Base-by-base conservation (phyloP, 768 basidiomycete species). In the Kwoniella newhampshirensis region DNA sequence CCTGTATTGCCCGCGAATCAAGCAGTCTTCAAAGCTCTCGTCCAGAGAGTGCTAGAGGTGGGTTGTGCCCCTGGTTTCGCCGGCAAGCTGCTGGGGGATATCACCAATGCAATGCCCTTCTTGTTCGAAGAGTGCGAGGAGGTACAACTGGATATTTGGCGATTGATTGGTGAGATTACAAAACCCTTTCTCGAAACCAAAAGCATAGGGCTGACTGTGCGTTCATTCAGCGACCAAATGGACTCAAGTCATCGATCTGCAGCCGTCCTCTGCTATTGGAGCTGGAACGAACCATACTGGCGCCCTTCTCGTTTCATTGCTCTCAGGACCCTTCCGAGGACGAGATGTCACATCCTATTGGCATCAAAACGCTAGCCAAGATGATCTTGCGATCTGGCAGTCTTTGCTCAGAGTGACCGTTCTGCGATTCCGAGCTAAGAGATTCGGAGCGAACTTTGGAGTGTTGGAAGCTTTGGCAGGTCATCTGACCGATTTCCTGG, bases 241-340 rank as follows among this genome's bases (percentile, higher is more conserved):
- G 68, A 49, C 50, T 17, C 27, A 53, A 37, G 48, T 59, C 18
- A 62, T 68, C 18, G 64, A 66, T 27, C 53, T 67, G 4, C 58
- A 63, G 43, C 61, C 57, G 11, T 40, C 63, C 12, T 64, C 66
- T 2, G 45, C 60, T 8, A 51, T 44, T n/a, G 17, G 49, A 13
- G 51, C 61, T 1, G 39, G 45, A 17, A 66, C 70, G 2, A 70
- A 75, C 41, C 64, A 73, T 44, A 75, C 74, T 8, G 66, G 70
- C 39, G 66, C 56, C 2, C 36, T 75, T 21, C 66, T 75, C 8
- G 66, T 73, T 12, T 56, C 57, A 15, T 52, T 75, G 13, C 60
- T 75, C 4, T 61, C 66, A 8, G 54, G 60, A 4, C 71, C 74
- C 4, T 75, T 71, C 62, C 43, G 63, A 39, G 59, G 48, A 8